Evolutionary conservation across 768 basidiomycete genomes (phyloP).

Genomic region (Podaxis carcinomalis): DNA sequence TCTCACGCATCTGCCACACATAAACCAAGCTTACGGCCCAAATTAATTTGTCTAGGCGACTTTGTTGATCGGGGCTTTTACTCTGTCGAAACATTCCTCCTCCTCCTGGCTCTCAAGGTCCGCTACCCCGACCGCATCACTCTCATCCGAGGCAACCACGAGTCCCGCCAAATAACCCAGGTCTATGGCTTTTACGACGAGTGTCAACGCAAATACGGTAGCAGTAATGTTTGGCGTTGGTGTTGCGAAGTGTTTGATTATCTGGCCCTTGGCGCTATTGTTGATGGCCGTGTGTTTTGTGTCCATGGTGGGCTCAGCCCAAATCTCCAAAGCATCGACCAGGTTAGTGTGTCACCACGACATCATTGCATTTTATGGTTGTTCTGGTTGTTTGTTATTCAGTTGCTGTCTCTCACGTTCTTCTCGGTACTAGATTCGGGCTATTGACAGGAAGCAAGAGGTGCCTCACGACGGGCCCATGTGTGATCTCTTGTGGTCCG

Average conservation of each 20-base stretch:
- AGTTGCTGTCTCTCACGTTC: constrained; percentile 10
- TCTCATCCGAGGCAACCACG: constrained; percentile 96
- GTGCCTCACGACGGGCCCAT: constrained; percentile 98
- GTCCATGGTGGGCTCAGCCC: constrained; percentile 97
- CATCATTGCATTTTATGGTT: neutral
- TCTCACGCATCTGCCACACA: constrained; percentile 10
- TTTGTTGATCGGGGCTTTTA: constrained; percentile 99
- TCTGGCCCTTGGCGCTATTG: constrained; percentile 88
- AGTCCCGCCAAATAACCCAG: constrained; percentile 95
- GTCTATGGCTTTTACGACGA: constrained; percentile 96
- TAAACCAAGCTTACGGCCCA: neutral
- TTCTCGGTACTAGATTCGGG: constrained; percentile 62
- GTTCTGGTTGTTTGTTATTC: neutral
- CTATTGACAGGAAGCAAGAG: constrained; percentile 94
- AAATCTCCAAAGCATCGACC: constrained; percentile 80
- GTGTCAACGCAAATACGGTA: constrained; percentile 94
- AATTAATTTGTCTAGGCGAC: constrained; percentile 57
- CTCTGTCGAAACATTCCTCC: constrained; percentile 92
- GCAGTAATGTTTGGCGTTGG: constrained; percentile 93
- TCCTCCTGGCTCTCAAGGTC: constrained; percentile 92
- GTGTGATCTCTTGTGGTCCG: constrained; percentile 99
- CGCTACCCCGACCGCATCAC: constrained; percentile 97
- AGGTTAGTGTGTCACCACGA: constrained; percentile 47
- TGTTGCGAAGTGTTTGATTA: constrained; percentile 99
- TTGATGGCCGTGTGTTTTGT: constrained; percentile 97